Conservation (phyloP, 306 rosid species). For the Castanopsis chinensis region DNA sequence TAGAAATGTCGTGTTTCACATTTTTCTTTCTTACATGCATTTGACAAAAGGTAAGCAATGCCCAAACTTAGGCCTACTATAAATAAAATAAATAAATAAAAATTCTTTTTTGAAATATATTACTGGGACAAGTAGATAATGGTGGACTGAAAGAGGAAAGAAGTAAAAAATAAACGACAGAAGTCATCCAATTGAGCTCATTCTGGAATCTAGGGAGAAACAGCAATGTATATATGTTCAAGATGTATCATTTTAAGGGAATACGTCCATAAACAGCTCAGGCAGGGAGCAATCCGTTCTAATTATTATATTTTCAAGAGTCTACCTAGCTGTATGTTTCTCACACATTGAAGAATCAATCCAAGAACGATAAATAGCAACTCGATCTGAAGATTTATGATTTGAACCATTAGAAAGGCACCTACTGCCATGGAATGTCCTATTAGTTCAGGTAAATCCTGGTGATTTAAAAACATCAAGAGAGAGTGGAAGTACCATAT, state of each 20-base stretch:
- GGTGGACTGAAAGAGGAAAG: not conserved
- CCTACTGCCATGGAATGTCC: not conserved
- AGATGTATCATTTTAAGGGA: not conserved
- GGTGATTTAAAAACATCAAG: not conserved
- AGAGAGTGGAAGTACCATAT: not conserved
- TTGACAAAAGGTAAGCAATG: constrained; percentile 11
- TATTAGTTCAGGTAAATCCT: not conserved
- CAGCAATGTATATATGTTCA: not conserved
- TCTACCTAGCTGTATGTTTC: not conserved
- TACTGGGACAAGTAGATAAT: not conserved
- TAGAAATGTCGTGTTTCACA: constrained; percentile 57
- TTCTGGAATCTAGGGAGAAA: not conserved
- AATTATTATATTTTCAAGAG: not conserved
- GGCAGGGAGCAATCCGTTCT: not conserved
- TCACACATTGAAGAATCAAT: not conserved
- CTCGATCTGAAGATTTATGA: not conserved
- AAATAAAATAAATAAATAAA: too few relatives aligned
- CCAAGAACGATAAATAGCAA: not conserved
- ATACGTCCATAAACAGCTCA: not conserved
- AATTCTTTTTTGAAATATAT: not conserved
- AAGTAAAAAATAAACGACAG: not conserved
- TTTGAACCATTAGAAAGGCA: not conserved
- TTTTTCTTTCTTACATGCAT: constrained; percentile 50
- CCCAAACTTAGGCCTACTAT: not conserved
- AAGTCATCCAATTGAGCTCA: not conserved